Conservation (phyloP, 139 green algal genomes). For the Edaphochlamys debaryana region DNA sequence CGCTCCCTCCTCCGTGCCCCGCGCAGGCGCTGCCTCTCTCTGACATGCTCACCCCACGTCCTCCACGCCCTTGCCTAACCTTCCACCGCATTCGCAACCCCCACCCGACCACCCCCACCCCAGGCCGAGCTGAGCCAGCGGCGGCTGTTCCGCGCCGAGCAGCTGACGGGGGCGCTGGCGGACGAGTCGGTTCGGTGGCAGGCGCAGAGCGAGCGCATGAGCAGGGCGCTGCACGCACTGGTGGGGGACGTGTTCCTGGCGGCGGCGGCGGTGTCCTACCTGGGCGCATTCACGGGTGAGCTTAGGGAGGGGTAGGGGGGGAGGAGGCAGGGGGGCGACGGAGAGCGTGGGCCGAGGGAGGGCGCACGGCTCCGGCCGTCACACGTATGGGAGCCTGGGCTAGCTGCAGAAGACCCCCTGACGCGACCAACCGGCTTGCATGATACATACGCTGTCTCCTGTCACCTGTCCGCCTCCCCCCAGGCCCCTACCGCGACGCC, state of each 20-base stretch:
- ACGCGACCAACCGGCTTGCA: not conserved
- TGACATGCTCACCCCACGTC: too few relatives aligned
- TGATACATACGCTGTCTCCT: too few relatives aligned
- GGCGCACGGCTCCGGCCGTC: too few relatives aligned
- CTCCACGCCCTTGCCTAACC: too few relatives aligned
- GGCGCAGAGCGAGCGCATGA: conserved; percentile 65
- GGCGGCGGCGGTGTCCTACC: conserved; percentile 82
- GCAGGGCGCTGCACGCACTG: conserved; percentile 62
- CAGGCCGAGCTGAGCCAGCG: conserved; percentile 56
- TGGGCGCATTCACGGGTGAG: conserved; percentile 81
- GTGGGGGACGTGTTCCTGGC: conserved; percentile 84
- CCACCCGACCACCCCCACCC: not conserved
- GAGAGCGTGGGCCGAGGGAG: too few relatives aligned
- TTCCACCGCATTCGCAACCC: too few relatives aligned
- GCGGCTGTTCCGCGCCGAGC: conserved; percentile 73
- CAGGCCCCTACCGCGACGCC: conserved; percentile 54
- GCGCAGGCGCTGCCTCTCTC: too few relatives aligned
- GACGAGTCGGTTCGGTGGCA: conserved; percentile 82
- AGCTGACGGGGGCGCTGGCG: conserved; percentile 77
- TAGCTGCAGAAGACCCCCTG: not conserved
- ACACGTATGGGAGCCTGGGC: too few relatives aligned
- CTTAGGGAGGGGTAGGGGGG: not conserved
- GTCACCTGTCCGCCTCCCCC: too few relatives aligned
- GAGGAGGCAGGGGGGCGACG: too few relatives aligned
- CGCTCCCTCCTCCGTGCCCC: too few relatives aligned